Evolutionary conservation across 116 monocot genomes (phyloP), one percentile per base, ranked within the genome.

Genomic region (Trichopus zeylanicus): DNA sequence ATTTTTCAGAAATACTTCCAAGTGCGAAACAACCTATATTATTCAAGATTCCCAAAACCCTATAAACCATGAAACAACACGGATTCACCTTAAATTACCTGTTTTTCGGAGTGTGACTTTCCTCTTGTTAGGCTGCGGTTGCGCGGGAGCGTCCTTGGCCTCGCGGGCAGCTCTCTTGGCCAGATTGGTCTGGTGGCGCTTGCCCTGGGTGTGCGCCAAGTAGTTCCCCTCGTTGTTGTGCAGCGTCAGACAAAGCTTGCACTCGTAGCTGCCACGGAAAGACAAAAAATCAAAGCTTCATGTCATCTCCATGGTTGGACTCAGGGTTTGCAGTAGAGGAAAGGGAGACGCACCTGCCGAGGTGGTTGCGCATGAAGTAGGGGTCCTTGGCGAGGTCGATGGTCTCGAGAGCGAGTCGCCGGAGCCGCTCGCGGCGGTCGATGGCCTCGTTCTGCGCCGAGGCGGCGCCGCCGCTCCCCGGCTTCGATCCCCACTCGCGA

Each of bases 141-240:
- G 83, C 1, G 86, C 80, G 4, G 94, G 94, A 6, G 89, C 80
- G 15, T 95, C 94, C 90, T 95, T 95, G 31, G 94, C 86, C 81
- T 95, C 94, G 11, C 94, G 77, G 33, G 94, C 94, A n/a, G 94
- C 89, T 13, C 94, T 59, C 74, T 95, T 95, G 31, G 94, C 94
- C 28, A 95, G 82, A 54, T 95, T 95, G 34, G 94, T 95, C 90
- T 95, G 94, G 57, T 95, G 94, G 25, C 94, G 72, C 86, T 95
- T 95, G 31, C 94, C 94, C 76, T 95, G 94, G 1, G 86, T 94
- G 69, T 89, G 94, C 0, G 94, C 94, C 53, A 95, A 56, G 60
- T 95, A 89, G 75, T 95, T 95, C 5, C 94, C 94, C 78, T 95
- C 94, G 61, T 95, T 95, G 72, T 95, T 95, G 67, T 95, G 94